Evolutionary conservation across 2,329 filamentous ascomycete species (phyloP), one percentile per base, ranked within the genome.

Genomic region (Seiridium unicorne): DNA sequence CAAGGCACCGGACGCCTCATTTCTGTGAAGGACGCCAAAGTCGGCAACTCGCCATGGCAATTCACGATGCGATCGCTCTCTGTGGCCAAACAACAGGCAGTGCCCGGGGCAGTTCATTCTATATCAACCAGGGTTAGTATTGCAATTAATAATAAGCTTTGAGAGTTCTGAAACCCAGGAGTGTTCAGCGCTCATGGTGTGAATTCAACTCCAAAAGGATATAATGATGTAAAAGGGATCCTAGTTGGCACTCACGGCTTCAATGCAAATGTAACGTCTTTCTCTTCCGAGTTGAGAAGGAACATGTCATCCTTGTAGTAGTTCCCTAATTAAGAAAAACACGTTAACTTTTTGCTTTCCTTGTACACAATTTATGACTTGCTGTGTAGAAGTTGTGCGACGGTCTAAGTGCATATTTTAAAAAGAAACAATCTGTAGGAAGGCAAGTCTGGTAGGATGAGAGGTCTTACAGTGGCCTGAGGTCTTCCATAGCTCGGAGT

Each of bases 251-350:
- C 18, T 26, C 18, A 26, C 18, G 18, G 18, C 18, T 26, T 26
- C 18, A 26, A 26, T 26, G 18, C 18, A 74, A 91, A 96, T 63
- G 91, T 89, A 64, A 89, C 87, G 62, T 85, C 18, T 26, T 26
- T 82, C 63, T 90, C 86, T 62, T 88, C 84, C 42, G 69, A 38
- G 46, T 73, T 66, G 49, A 72, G 66, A n/a, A 88, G 88, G 76
- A 93, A 93, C 94, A 98, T 98, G 78, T 97, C 93, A 64, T 98
- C 94, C 72, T 93, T 87, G 81, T 97, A 95, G 73, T 93, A 88
- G 62, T 90, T 86, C 93, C 18, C 18, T 26, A 2, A 26, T 26
- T 26, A 26, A 26, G 18, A 26, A 26, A 26, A 26, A 26, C 18
- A 26, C 18, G 18, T 26, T 26, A 26, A 26, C 18, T 26, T 26